Conservation (phyloP, 768 basidiomycete genomes). For the Leccinum rimulosum region DNA sequence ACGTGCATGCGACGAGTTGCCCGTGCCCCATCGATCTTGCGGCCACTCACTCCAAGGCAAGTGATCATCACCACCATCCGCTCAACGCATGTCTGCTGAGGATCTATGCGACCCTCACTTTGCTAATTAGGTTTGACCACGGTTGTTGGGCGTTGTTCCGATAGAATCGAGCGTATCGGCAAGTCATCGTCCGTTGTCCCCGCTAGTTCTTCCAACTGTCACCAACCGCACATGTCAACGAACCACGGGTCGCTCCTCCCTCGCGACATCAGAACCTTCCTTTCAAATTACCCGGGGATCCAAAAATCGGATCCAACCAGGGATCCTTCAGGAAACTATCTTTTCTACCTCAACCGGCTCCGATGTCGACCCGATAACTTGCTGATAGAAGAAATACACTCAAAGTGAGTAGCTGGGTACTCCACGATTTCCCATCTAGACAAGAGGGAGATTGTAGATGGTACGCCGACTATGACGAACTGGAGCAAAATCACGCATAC, state of each 20-base stretch:
- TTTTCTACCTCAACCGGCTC: conserved; percentile 58
- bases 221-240: conserved; percentile 16
- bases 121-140: not conserved
- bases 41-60: conserved; percentile 3
- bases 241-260: conserved; percentile 5
- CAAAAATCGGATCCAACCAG: conserved; percentile 5
- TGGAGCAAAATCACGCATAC: conserved; percentile 70
- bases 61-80: not conserved
- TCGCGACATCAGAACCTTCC: conserved; percentile 27
- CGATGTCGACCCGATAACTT: conserved; percentile 62
- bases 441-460: conserved; percentile 44
- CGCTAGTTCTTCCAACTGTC: conserved; percentile 7
- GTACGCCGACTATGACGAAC: conserved; percentile 55
- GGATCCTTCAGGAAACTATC: conserved; percentile 42
- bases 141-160: not conserved
- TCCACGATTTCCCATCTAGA: not conserved
- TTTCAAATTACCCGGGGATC: conserved; percentile 23
- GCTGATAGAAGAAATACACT: conserved; percentile 61
- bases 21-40: not conserved
- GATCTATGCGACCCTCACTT: not conserved
- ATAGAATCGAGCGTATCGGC: conserved; percentile 1
- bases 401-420: conserved; percentile 39
- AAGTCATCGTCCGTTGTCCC: conserved; percentile 10
- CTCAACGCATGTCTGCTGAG: not conserved
- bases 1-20: not conserved